Conservation (phyloP, 495 filamentous ascomycete species). For the Neurospora africana region DNA sequence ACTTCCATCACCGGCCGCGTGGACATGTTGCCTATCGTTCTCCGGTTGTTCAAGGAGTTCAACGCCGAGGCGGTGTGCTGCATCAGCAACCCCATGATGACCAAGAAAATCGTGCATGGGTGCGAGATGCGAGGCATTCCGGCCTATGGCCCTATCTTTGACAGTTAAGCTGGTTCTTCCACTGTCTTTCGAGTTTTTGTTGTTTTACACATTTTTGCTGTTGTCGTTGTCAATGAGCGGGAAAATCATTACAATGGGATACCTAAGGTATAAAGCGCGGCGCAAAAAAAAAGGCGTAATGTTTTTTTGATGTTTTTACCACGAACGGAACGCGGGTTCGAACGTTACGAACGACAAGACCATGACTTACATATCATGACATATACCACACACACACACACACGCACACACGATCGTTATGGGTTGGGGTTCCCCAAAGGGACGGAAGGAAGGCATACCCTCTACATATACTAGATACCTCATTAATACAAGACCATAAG, state of each 20-base stretch:
- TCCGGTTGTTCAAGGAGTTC: constrained; percentile 44
- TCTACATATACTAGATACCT: not conserved
- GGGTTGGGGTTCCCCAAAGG: too few relatives aligned
- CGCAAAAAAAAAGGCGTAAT: not conserved
- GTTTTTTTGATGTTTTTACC: not conserved
- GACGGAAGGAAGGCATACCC: too few relatives aligned
- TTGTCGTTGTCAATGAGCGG: not conserved
- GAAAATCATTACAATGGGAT: not conserved
- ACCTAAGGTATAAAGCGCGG: not conserved
- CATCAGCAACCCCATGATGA: constrained; percentile 59
- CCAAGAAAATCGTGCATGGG: constrained; percentile 45
- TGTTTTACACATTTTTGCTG: not conserved
- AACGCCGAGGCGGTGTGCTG: constrained; percentile 60
- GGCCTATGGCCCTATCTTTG: constrained; percentile 69
- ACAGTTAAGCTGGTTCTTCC: constrained; percentile 39
- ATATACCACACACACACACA: not conserved
- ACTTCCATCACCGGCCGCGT: constrained; percentile 27
- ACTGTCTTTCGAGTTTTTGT: not conserved
- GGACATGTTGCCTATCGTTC: constrained; percentile 42
- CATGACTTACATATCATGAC: not conserved
- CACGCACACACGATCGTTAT: not conserved
- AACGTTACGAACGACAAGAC: not conserved
- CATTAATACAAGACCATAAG: not conserved
- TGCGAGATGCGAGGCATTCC: constrained; percentile 56
- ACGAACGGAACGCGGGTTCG: not conserved